Percentiles rank a stretch among this genome's conserved stretches.
These are phyloP conservation scores for Karstenula rhodostoma DNA, from an alignment of 2,329 filamentous ascomycete genomes.

Conservation along the genomic window DNA sequence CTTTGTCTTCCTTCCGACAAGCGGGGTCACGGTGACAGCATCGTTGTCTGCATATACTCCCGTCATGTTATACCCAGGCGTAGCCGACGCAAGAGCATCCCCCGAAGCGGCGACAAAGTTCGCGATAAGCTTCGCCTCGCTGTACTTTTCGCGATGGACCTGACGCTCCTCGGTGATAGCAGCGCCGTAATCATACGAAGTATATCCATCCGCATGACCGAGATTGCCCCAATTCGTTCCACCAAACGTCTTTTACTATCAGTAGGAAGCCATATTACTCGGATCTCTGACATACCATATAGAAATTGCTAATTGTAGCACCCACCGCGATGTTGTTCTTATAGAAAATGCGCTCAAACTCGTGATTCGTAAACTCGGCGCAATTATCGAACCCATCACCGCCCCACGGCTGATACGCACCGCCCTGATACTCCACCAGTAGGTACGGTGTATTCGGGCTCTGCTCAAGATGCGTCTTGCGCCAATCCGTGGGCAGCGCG, in stretches of 20 bases:
- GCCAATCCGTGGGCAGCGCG: conserved; percentile 63
- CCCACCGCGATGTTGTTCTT: conserved; percentile 75
- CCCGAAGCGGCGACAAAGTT: conserved; percentile 77
- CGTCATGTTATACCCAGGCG: conserved; percentile 30
- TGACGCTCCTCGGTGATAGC: conserved; percentile 73
- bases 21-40: conserved; percentile 66
- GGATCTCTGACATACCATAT: conserved; percentile 61
- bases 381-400: conserved; percentile 73
- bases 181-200: conserved; percentile 66
- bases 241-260: conserved; percentile 63
- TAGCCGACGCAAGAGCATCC: conserved; percentile 64
- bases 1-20: conserved; percentile 61
- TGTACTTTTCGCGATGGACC: conserved; percentile 76
- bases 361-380: conserved; percentile 68
- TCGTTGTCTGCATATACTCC: conserved; percentile 37
- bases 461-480: conserved; percentile 61
- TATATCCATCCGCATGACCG: conserved; percentile 66
- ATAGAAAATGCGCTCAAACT: conserved; percentile 78
- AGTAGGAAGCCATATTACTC: neutral
- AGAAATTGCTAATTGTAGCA: conserved; percentile 72
- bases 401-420: conserved; percentile 76
- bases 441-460: conserved; percentile 71
- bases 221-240: conserved; percentile 85
- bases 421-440: conserved; percentile 70
- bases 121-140: conserved; percentile 75